Evolutionary conservation across 768 basidiomycete genomes (phyloP), one percentile per base, ranked within the genome.

Genomic region (Lyophyllum shimeji): DNA sequence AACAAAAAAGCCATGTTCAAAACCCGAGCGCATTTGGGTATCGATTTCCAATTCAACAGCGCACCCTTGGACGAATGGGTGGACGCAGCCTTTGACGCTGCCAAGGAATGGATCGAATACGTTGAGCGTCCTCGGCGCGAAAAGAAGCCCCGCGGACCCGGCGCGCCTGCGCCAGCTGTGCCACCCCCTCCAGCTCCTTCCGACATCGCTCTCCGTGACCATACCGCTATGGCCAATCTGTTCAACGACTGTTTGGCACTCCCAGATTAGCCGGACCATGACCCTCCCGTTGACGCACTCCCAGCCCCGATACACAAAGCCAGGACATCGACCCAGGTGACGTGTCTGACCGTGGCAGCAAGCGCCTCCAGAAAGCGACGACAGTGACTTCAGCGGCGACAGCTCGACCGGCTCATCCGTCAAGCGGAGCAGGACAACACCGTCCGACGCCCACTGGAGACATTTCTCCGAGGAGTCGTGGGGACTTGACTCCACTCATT

Each of bases 101-200:
- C 48, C 9, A 48, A 52, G 40, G 8, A 52, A n/a, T 57, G 56
- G 51, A 46, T 57, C 13, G 23, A 25, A 13, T 42, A 3, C 17
- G 40, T 42, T 42, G 20, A 42, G n/a, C 40, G n/a, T 13, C 49
- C 44, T 37, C 34, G 15, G 34, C 3, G 15, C 15, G 15, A 37
- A 3, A 11, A 17, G 4, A 17, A 37, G 34, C 11, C 7, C 34
- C 4, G 34, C 15, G 3, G 34, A 11, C 34, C 3, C 34, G 4
- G 7, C 2, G 7, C 34, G 34, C 34, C 8, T 3, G 7, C 27
- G 48, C 23, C n/a, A 15, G 3, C 39, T 18, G 39, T n/a, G 15
- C 39, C n/a, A 2, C 1, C 17, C 5, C 3, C 39, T 18, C 15
- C 17, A 18, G 5, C 39, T 40, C n/a, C 39, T 40, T 7, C 15